Evolutionary conservation across 192 early-diverging fungal genomes (phyloP).

Genomic region (Backusella westeae): DNA sequence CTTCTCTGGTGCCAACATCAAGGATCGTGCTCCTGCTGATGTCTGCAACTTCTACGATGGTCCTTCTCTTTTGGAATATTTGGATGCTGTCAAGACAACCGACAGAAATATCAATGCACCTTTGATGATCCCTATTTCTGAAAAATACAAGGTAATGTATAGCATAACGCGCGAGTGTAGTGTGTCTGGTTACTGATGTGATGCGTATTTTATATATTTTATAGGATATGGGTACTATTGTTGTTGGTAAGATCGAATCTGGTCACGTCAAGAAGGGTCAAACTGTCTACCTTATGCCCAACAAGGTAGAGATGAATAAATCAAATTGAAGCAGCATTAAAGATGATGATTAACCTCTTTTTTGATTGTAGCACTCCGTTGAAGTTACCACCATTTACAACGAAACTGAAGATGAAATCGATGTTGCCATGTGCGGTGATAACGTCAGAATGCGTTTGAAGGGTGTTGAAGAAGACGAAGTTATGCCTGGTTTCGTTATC

Average conservation of each 20-base stretch:
- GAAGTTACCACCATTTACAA: conserved; percentile 84
- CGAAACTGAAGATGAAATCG: conserved; percentile 81
- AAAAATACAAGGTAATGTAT: conserved; percentile 77
- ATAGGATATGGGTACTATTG: conserved; percentile 94
- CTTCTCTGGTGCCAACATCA: conserved; percentile 95
- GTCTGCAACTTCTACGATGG: conserved; percentile 79
- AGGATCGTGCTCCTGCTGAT: conserved; percentile 57
- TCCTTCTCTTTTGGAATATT: conserved; percentile 82
- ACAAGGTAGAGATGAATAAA: conserved; percentile 54
- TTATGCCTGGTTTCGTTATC: conserved; percentile 85
- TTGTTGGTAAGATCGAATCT: conserved; percentile 96
- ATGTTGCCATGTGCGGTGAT: conserved; percentile 80
- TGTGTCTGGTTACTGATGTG: no score
- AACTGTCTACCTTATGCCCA: conserved; percentile 89
- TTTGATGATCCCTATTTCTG: conserved; percentile 91
- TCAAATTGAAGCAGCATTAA: neutral
- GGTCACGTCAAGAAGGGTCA: conserved; percentile 90
- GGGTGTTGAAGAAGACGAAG: conserved; percentile 93
- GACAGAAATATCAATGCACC: conserved; percentile 89
- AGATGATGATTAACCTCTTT: neutral
- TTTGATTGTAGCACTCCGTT: conserved; percentile 15
- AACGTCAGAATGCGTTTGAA: conserved; percentile 89
- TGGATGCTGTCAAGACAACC: conserved; percentile 79
- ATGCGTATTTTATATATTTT: neutral
- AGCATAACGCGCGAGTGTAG: no score